A percentile compares a stretch with the other conserved stretches of the same genome.
These are phyloP conservation scores for Colletotrichum caudatum DNA, from an alignment of 2,329 filamentous ascomycete species.

Conservation along the genomic window DNA sequence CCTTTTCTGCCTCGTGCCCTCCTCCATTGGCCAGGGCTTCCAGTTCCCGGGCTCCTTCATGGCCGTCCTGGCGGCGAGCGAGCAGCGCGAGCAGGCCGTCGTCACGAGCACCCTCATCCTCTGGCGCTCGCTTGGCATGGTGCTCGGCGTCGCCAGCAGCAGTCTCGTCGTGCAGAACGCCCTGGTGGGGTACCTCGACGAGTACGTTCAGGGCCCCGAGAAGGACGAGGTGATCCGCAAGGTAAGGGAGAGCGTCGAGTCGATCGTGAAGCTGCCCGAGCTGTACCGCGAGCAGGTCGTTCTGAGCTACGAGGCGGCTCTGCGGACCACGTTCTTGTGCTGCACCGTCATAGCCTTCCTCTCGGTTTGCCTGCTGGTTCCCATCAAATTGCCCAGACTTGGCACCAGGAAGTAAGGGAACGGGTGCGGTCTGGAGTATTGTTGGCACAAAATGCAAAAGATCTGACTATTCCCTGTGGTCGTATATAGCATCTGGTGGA, in stretches of 20 bases:
- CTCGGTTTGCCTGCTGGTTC: slow-evolving; percentile 60
- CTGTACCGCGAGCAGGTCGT: slow-evolving; percentile 67
- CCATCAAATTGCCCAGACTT: slow-evolving; percentile 66
- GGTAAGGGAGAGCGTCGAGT: slow-evolving; percentile 67
- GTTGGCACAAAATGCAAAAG: not conserved
- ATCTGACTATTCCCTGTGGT: not conserved
- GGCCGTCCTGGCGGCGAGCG: slow-evolving; percentile 69
- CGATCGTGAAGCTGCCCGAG: slow-evolving; percentile 59
- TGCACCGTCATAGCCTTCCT: slow-evolving; percentile 61
- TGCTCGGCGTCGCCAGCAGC: slow-evolving; percentile 79
- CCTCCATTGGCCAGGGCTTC: slow-evolving; percentile 71
- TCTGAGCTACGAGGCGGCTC: slow-evolving; percentile 64
- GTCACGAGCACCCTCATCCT: slow-evolving; percentile 78
- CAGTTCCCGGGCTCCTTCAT: slow-evolving; percentile 74
- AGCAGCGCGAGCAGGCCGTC: slow-evolving; percentile 73
- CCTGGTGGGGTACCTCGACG: slow-evolving; percentile 69
- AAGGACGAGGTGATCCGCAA: slow-evolving; percentile 66
- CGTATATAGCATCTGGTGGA: slow-evolving; percentile 6
- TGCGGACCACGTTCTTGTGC: slow-evolving; percentile 61
- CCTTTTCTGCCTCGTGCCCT: slow-evolving; percentile 68
- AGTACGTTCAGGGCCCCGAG: slow-evolving; percentile 68
- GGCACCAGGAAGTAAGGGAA: slow-evolving; percentile 54
- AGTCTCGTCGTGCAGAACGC: slow-evolving; percentile 81
- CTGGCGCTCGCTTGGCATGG: slow-evolving; percentile 77
- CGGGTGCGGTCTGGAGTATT: not conserved